These are phyloP conservation scores for Sophora flavescens DNA, from an alignment of 306 rosid genomes.

Conservation along the genomic window DNA sequence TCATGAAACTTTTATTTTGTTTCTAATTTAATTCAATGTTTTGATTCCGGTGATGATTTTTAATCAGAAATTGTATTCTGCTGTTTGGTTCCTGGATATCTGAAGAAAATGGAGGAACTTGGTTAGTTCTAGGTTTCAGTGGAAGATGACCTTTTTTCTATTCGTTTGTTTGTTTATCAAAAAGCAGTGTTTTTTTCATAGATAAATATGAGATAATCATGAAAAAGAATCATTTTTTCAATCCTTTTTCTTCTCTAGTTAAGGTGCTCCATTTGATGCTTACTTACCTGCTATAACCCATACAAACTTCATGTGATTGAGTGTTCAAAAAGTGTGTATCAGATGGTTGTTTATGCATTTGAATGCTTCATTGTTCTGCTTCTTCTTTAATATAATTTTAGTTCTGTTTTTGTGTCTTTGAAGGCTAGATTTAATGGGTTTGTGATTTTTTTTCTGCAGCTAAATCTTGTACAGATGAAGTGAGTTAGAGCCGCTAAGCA, in stretches of 20 bases:
- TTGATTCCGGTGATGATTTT: slow-evolving; percentile 17
- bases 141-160: background rate
- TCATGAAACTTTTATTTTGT: background rate
- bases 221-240: background rate
- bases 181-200: background rate
- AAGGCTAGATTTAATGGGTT: slow-evolving; percentile 32
- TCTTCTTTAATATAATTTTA: background rate
- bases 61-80: slow-evolving; percentile 4
- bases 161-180: background rate
- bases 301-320: background rate
- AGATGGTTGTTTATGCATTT: background rate
- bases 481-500: slow-evolving; percentile 57
- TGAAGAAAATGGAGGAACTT: background rate
- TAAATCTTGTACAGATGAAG: slow-evolving; percentile 53
- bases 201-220: background rate
- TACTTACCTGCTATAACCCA: background rate
- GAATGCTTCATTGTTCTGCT: background rate
- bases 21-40: background rate
- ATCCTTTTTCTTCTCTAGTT: background rate
- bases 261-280: slow-evolving; percentile 25
- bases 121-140: background rate
- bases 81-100: background rate
- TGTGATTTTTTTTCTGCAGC: slow-evolving; percentile 39
- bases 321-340: background rate
- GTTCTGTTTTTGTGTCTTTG: background rate